These are phyloP conservation scores for Gamarada debralockiae DNA, from an alignment of 495 filamentous ascomycete genomes.

Conservation along the genomic window DNA sequence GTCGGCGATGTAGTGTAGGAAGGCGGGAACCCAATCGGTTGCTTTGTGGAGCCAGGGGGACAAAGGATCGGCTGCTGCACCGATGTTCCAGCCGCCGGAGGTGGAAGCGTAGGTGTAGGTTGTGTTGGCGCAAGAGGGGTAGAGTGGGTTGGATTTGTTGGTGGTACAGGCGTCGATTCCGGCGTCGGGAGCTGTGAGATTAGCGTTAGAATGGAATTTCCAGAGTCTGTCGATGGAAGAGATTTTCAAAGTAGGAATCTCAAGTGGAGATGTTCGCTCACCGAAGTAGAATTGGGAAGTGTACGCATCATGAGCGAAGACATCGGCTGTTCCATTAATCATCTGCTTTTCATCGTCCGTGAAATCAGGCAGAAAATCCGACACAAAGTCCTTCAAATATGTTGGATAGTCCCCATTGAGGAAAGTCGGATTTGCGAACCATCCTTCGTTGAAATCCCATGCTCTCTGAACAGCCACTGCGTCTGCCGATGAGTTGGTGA, in stretches of 20 bases:
- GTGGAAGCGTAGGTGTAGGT: slow-evolving; percentile 17
- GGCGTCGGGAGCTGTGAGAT: slow-evolving; percentile 11
- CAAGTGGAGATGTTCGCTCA: too few species aligned
- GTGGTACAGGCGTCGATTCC: slow-evolving; percentile 28
- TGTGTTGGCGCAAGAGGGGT: slow-evolving; percentile 31
- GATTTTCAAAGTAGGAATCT: too few species aligned
- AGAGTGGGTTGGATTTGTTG: slow-evolving; percentile 32
- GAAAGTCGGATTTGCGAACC: slow-evolving; percentile 3
- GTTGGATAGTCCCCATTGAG: slow-evolving; percentile 37
- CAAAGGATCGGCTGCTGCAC: slow-evolving; percentile 32
- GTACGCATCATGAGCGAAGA: slow-evolving; percentile 37
- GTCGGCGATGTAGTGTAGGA: slow-evolving; percentile 6
- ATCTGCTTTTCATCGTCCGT: slow-evolving; percentile 31
- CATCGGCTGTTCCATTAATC: slow-evolving; percentile 38
- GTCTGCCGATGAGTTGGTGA: slow-evolving; percentile 18
- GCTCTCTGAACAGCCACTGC: slow-evolving; percentile 1
- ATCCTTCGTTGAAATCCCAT: slow-evolving; percentile 10
- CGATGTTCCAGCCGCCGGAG: slow-evolving; percentile 30
- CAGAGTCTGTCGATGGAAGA: background rate
- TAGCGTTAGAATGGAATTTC: background rate
- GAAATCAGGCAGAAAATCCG: slow-evolving; percentile 25
- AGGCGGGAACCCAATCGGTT: slow-evolving; percentile 29
- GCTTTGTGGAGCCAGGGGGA: slow-evolving; percentile 34
- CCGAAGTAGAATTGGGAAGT: slow-evolving; percentile 23
- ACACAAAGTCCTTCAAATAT: slow-evolving; percentile 33